phyloP scores from a whole-genome alignment of 208 protist genomes.

The Leishmania tropica region DNA sequence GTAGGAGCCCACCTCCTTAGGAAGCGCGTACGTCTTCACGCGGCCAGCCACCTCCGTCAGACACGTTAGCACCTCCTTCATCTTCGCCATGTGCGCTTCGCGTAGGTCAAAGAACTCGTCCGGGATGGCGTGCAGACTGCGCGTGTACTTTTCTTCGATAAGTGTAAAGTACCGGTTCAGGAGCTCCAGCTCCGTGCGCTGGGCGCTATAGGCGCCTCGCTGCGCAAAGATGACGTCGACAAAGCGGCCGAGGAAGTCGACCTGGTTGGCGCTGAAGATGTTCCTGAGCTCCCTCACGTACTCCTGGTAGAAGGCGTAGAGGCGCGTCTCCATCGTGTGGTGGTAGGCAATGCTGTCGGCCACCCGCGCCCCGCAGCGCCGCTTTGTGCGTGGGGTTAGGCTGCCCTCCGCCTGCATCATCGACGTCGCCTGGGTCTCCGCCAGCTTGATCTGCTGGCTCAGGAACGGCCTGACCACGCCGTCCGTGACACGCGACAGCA shows the following conservation, averaged over 20 bases:
- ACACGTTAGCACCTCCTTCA: constrained; percentile 67
- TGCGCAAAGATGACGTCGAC: constrained; percentile 64
- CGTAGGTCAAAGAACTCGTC: constrained; percentile 78
- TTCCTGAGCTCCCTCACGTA: constrained; percentile 61
- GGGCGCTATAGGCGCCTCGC: constrained; percentile 44
- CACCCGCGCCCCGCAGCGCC: constrained; percentile 48
- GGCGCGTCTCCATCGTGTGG: constrained; percentile 58
- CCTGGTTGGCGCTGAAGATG: constrained; percentile 57
- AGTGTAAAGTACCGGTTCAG: constrained; percentile 69
- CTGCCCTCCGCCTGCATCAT: constrained; percentile 57
- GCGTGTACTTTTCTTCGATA: constrained; percentile 84
- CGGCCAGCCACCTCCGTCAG: constrained; percentile 63
- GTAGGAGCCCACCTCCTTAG: constrained; percentile 51
- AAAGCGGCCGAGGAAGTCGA: constrained; percentile 67
- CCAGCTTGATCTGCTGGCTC: constrained; percentile 80
- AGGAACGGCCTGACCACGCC: constrained; percentile 82
- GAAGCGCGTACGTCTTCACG: constrained; percentile 57
- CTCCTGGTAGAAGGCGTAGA: constrained; percentile 73
- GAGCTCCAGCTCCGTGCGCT: constrained; percentile 60
- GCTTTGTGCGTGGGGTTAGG: constrained; percentile 73
- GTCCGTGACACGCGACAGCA: constrained; percentile 75
- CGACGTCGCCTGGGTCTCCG: constrained; percentile 52
- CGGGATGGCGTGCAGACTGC: constrained; percentile 65
- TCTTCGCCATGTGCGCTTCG: constrained; percentile 86
- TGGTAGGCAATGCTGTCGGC: constrained; percentile 83